Evolutionary conservation across 1,284 basidiomycete species (phyloP).

Genomic region (Ustilago hordei): DNA sequence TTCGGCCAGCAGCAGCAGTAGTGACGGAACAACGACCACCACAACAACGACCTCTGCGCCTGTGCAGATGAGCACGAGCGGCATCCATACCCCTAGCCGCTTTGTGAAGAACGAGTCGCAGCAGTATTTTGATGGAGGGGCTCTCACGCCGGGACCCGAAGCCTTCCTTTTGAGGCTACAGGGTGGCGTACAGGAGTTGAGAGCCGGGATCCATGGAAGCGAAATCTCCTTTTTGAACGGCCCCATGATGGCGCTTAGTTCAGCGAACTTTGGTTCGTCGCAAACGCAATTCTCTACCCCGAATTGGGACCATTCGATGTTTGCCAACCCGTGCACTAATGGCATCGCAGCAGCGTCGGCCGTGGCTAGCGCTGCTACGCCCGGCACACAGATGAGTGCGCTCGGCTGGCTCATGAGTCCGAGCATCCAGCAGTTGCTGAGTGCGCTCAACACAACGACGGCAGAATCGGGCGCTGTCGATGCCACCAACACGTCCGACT

Average conservation of each 20-base stretch:
- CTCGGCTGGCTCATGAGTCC: constrained; percentile 61
- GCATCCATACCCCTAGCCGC: constrained; percentile 50
- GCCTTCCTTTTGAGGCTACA: constrained; percentile 61
- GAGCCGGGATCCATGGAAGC: constrained; percentile 57
- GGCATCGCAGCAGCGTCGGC: constrained; percentile 28
- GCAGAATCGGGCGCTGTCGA: constrained; percentile 39
- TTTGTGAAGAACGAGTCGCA: constrained; percentile 51
- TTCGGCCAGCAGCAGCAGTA: constrained; percentile 11
- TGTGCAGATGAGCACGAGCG: constrained; percentile 30
- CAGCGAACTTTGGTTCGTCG: constrained; percentile 27
- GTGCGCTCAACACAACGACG: constrained; percentile 35
- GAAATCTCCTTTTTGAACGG: constrained; percentile 55
- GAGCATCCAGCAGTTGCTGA: constrained; percentile 58
- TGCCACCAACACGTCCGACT: constrained; percentile 39
- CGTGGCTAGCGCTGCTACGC: constrained; percentile 16
- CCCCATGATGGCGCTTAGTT: constrained; percentile 33
- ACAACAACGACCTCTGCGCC: constrained; percentile 30
- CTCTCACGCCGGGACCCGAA: constrained; percentile 61
- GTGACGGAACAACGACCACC: constrained; percentile 5
- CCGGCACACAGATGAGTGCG: constrained; percentile 36
- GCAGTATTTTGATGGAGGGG: constrained; percentile 59
- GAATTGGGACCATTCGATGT: constrained; percentile 47
- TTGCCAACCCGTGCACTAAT: constrained; percentile 32
- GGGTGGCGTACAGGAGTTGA: constrained; percentile 59
- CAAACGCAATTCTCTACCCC: constrained; percentile 45